These are phyloP conservation scores for Ophiostoma tasmaniense DNA, from an alignment of 2,329 filamentous ascomycete genomes.

Conservation along the genomic window DNA sequence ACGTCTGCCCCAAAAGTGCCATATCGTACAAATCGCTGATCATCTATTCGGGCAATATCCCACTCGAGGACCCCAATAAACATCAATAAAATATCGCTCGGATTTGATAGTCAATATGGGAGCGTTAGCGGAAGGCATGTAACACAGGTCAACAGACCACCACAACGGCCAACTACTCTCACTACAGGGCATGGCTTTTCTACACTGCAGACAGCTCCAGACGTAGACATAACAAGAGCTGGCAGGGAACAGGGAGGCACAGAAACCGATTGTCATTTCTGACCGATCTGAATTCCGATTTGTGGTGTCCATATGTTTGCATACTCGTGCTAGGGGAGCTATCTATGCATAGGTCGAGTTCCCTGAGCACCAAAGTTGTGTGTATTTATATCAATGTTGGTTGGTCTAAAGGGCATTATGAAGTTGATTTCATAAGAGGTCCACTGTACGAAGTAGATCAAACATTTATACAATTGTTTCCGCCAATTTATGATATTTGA, in stretches of 20 bases:
- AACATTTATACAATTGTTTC: background rate
- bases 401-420: no score
- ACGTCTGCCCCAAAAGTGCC: background rate
- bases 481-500: background rate
- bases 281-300: background rate
- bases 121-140: background rate
- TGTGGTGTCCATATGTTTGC: background rate
- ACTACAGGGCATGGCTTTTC: no score
- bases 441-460: no score
- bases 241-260: background rate
- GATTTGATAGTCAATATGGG: background rate
- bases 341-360: background rate
- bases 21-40: background rate
- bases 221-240: background rate
- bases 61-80: background rate
- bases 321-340: background rate
- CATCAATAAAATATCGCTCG: background rate
- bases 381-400: background rate
- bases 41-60: background rate
- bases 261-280: constrained; percentile 3
- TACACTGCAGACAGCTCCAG: background rate
- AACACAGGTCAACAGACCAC: background rate
- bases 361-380: background rate
- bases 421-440: no score
- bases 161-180: background rate